A percentile compares a stretch with the other conserved stretches of the same genome.
phyloP scores from a whole-genome alignment of 768 basidiomycete genomes.

The Amyloporia xantha region DNA sequence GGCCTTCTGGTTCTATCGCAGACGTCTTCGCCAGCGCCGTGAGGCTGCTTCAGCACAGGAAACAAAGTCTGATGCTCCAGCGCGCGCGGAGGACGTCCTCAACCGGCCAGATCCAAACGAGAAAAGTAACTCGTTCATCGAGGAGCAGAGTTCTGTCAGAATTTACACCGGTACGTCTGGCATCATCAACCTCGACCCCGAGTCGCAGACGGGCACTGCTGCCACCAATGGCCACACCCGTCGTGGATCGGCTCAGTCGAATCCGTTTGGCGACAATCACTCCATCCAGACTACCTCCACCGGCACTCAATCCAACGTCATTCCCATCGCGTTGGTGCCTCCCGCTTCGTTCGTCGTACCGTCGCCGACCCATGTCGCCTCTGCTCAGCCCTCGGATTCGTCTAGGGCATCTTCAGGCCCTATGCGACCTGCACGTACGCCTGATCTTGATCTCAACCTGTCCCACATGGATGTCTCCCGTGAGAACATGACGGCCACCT shows the following conservation, averaged over 20 bases:
- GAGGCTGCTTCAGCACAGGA: slow-evolving; percentile 27
- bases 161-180: slow-evolving; percentile 40
- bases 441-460: slow-evolving; percentile 56
- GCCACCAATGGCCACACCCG: slow-evolving; percentile 20
- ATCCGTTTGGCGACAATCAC: slow-evolving; percentile 72
- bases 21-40: slow-evolving; percentile 38
- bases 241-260: slow-evolving; percentile 34
- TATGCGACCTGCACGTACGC: slow-evolving; percentile 39
- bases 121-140: slow-evolving; percentile 35
- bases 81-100: slow-evolving; percentile 70
- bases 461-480: slow-evolving; percentile 55
- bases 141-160: slow-evolving; percentile 37
- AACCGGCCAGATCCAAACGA: slow-evolving; percentile 79
- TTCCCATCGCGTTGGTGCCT: slow-evolving; percentile 76
- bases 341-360: slow-evolving; percentile 39
- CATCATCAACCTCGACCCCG: slow-evolving; percentile 57
- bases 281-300: slow-evolving; percentile 74
- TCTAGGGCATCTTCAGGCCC: slow-evolving; percentile 7
- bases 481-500: slow-evolving; percentile 35
- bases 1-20: slow-evolving; percentile 60
- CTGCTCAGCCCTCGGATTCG: slow-evolving; percentile 26
- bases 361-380: slow-evolving; percentile 6
- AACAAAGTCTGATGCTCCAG: slow-evolving; percentile 55
- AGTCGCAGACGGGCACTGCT: slow-evolving; percentile 25
- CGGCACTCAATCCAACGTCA: slow-evolving; percentile 80